These are phyloP conservation scores for Thalassiosira pacifica DNA, from an alignment of 352 stramenopile species.

Conservation along the genomic window DNA sequence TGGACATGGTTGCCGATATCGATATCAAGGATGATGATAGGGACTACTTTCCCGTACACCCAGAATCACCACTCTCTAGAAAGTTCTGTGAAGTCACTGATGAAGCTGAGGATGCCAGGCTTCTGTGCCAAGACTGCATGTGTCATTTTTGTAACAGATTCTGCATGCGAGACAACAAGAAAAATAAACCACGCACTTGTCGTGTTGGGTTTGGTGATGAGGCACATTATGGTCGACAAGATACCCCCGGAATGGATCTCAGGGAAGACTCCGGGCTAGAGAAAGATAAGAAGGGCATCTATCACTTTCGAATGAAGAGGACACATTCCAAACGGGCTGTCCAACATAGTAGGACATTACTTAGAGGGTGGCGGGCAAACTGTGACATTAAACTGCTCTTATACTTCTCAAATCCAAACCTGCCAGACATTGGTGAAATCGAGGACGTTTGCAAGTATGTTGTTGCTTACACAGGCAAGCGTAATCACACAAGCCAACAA, in stretches of 20 bases:
- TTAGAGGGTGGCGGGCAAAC: slow-evolving; percentile 42
- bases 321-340: slow-evolving; percentile 37
- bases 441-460: slow-evolving; percentile 43
- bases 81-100: slow-evolving; percentile 28
- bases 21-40: neutral
- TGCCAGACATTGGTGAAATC: slow-evolving; percentile 37
- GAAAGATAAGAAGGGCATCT: slow-evolving; percentile 18
- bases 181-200: slow-evolving; percentile 22
- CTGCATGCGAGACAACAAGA: slow-evolving; percentile 27
- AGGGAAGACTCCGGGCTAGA: neutral
- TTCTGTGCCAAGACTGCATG: slow-evolving; percentile 38
- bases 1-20: neutral
- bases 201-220: slow-evolving; percentile 22
- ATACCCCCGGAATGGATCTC: slow-evolving; percentile 27
- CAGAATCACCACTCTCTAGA: neutral
- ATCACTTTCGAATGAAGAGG: slow-evolving; percentile 44
- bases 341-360: slow-evolving; percentile 31
- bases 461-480: slow-evolving; percentile 50
- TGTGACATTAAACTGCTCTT: slow-evolving; percentile 41
- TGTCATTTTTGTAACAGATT: slow-evolving; percentile 35
- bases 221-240: neutral
- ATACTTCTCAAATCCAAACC: slow-evolving; percentile 27
- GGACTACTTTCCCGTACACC: neutral
- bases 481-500: slow-evolving; percentile 25
- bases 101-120: slow-evolving; percentile 20